Evolutionary conservation across 108 stramenopile genomes (phyloP).

Genomic region (Stephanodiscus minutulus): DNA sequence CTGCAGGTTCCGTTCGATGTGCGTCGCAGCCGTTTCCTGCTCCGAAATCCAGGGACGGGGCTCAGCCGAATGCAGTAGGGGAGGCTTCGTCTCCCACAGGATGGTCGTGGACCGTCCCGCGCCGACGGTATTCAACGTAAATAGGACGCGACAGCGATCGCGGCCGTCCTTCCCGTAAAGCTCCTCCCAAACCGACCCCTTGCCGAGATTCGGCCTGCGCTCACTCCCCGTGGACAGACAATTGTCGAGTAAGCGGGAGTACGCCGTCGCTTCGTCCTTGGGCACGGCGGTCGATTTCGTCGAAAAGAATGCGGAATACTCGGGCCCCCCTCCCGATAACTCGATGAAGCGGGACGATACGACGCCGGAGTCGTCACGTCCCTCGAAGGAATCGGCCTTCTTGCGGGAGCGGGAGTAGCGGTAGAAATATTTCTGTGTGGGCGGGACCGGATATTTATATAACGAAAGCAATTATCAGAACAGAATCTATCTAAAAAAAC

Average conservation of each 20-base stretch:
- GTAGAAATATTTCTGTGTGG: constrained; percentile 87
- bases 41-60: constrained; percentile 81
- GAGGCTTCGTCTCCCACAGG: constrained; percentile 86
- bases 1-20: constrained; percentile 77
- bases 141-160: constrained; percentile 87
- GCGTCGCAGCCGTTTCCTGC: constrained; percentile 84
- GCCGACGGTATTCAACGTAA: constrained; percentile 84
- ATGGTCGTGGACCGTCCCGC: constrained; percentile 81
- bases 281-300: constrained; percentile 20
- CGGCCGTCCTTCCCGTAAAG: constrained; percentile 58
- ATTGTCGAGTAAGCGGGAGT: constrained; percentile 70
- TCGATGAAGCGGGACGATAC: constrained; percentile 76
- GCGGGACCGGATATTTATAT: background rate
- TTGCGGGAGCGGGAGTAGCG: constrained; percentile 81
- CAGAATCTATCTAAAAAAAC: no score
- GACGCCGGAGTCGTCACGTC: constrained; percentile 87
- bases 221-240: constrained; percentile 84
- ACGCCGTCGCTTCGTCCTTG: constrained; percentile 44
- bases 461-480: background rate
- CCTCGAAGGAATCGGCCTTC: constrained; percentile 89
- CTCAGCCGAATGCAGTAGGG: constrained; percentile 54
- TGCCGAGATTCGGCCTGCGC: constrained; percentile 52
- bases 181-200: constrained; percentile 69
- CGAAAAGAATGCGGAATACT: constrained; percentile 59
- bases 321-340: constrained; percentile 52